Evolutionary conservation across 805 yeast species (phyloP), one percentile per base, ranked within the genome.

Genomic region (Alloascoidea africana): DNA sequence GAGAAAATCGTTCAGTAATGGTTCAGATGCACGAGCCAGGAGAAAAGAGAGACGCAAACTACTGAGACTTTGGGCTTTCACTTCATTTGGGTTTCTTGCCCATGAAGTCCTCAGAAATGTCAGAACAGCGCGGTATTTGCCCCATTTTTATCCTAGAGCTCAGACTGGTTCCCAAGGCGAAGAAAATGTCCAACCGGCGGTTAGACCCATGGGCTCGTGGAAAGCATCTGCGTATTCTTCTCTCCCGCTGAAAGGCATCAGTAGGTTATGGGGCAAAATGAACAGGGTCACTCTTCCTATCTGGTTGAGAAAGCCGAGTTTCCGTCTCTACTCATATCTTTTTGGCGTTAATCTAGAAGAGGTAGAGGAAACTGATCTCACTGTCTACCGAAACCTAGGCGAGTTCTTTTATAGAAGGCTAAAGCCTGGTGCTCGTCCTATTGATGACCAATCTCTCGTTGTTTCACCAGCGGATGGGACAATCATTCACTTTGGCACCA

Each of bases 391-490:
- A 34, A 91, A 91, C 54, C 67, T 91, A 40, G 78, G 89, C 6
- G 96, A 91, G 48, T 91, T 91, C 48, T 91, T 91, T 58, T 91
- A 84, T 58, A 68, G 99, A 45, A 72, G 70, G 38, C 69, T 91
- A 33, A 72, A 65, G 48, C 82, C 86, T 0, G 94, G 81, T 18
- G 73, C 68, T 1, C 70, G 98, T 45, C 94, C 95, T 2, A 58
- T 91, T 17, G 75, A 70, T 39, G 60, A 63, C n/a, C 66, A 68
- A 14, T 62, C 76, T 2, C 70, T 75, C 38, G 58, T 91, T 37
- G 91, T 78, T 5, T 77, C 91, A 27, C 99, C 99, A 2, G 76
- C 95, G 41, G 99, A 91, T 58, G 99, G 99, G 16, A 77, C 71
- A 45, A 79, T 91, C 14, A 62, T 91, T 41, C 87, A 84, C 48